These are phyloP conservation scores for Meyerozyma carpophila DNA, from an alignment of 1,139 yeast species.

Conservation along the genomic window DNA sequence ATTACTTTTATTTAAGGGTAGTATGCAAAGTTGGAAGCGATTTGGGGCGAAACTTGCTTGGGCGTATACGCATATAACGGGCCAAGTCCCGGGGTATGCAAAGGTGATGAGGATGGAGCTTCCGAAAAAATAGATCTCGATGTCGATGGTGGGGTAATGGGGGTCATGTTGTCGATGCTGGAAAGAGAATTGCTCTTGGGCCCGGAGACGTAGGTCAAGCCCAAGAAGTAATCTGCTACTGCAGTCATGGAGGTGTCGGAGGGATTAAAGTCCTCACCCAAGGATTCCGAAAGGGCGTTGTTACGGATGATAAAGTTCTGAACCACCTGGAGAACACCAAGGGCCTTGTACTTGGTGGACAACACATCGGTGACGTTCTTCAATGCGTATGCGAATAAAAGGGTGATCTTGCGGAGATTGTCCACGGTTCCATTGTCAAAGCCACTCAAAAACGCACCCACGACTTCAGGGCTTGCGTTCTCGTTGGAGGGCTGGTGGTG, in stretches of 20 bases:
- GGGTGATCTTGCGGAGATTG: slow-evolving; percentile 37
- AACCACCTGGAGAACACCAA: slow-evolving; percentile 38
- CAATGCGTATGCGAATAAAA: slow-evolving; percentile 43
- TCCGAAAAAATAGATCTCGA: slow-evolving; percentile 12
- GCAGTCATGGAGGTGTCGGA: background rate
- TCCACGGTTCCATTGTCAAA: slow-evolving; percentile 38
- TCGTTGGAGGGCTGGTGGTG: slow-evolving; percentile 14
- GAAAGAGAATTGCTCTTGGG: background rate
- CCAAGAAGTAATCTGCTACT: background rate
- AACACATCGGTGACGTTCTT: slow-evolving; percentile 50
- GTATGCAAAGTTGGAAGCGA: slow-evolving; percentile 1
- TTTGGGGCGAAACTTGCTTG: background rate
- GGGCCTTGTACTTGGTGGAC: slow-evolving; percentile 44
- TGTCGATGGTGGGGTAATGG: slow-evolving; percentile 13
- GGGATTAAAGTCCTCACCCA: background rate
- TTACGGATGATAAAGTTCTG: slow-evolving; percentile 8
- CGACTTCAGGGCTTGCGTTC: slow-evolving; percentile 39
- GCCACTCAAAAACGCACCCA: slow-evolving; percentile 49
- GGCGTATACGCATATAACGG: slow-evolving; percentile 6
- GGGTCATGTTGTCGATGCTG: slow-evolving; percentile 2
- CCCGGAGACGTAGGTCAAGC: background rate
- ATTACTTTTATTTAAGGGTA: background rate
- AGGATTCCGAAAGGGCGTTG: background rate
- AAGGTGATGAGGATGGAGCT: slow-evolving; percentile 9
- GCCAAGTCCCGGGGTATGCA: slow-evolving; percentile 8